Percentiles rank a stretch among this genome's conserved stretches.
phyloP scores from a whole-genome alignment of 2,329 filamentous ascomycete species.

The Aspergillus nomiae region DNA sequence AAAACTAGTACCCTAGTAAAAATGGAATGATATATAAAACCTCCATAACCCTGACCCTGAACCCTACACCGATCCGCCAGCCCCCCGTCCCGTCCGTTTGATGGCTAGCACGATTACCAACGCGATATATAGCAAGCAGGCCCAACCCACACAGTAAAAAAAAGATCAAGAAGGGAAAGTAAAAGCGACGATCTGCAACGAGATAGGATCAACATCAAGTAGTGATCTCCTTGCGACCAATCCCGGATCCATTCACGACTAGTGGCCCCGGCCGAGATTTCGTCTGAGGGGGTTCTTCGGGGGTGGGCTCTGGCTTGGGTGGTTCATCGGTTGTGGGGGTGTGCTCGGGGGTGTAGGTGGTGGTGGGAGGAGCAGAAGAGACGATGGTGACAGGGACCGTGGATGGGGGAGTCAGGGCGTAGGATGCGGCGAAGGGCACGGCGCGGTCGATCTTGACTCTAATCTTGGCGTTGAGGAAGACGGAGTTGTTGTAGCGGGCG shows the following conservation, averaged over 20 bases:
- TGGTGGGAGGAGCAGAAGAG: neutral
- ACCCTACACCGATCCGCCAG: neutral
- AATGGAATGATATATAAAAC: neutral
- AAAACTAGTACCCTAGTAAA: neutral
- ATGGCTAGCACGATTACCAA: neutral
- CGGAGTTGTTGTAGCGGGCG: slow-evolving; percentile 34
- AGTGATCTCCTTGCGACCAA: slow-evolving; percentile 21
- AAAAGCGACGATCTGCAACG: neutral
- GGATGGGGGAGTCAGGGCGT: neutral
- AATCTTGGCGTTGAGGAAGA: slow-evolving; percentile 36
- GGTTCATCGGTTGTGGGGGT: neutral
- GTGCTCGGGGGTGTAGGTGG: neutral
- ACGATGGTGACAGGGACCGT: neutral
- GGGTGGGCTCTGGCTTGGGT: neutral
- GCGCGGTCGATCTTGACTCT: slow-evolving; percentile 35
- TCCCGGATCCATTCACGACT: slow-evolving; percentile 37
- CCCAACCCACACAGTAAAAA: neutral
- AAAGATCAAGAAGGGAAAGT: neutral
- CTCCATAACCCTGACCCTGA: neutral
- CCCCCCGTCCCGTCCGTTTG: neutral
- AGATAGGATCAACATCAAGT: slow-evolving; percentile 8
- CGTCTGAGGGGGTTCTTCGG: neutral
- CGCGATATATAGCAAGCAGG: neutral
- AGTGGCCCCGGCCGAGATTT: slow-evolving; percentile 27
- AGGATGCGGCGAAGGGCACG: slow-evolving; percentile 7